These are phyloP conservation scores for Paratinospora sagittata DNA, from an alignment of 164 flowering plant species.

Conservation along the genomic window DNA sequence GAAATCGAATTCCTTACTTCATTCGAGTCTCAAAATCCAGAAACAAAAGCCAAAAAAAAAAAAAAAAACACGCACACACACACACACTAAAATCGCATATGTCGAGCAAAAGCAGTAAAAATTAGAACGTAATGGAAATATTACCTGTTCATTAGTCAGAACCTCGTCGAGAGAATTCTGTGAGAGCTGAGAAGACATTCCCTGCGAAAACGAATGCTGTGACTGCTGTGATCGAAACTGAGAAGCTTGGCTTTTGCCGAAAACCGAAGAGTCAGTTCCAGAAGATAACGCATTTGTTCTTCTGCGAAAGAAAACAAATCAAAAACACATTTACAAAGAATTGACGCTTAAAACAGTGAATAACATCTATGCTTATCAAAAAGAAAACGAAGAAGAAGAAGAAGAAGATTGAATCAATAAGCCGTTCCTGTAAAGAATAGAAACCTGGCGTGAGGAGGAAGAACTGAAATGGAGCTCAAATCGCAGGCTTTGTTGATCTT, in stretches of 20 bases:
- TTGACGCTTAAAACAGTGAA: neutral
- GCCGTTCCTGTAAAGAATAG: neutral
- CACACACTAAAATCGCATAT: too few relatives aligned
- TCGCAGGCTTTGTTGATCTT: conserved; percentile 79
- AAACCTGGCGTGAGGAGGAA: conserved; percentile 79
- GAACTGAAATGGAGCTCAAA: conserved; percentile 82
- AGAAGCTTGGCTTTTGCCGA: conserved; percentile 37
- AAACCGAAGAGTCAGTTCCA: conserved; percentile 37
- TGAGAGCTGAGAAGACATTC: conserved; percentile 70
- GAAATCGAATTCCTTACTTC: too few relatives aligned
- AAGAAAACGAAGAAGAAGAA: neutral
- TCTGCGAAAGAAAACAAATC: conserved; percentile 26
- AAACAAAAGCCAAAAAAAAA: too few relatives aligned
- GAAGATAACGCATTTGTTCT: conserved; percentile 29
- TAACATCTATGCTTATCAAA: neutral
- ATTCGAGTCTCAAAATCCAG: too few relatives aligned
- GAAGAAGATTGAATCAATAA: neutral
- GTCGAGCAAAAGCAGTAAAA: neutral
- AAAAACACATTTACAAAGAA: neutral
- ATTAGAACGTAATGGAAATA: neutral
- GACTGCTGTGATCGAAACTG: conserved; percentile 61
- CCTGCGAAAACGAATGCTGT: conserved; percentile 78
- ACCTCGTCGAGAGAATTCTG: conserved; percentile 70
- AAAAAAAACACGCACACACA: too few relatives aligned
- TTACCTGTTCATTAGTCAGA: conserved; percentile 53